Percentiles rank a stretch among this genome's conserved stretches.
Evolutionary conservation across 495 filamentous ascomycete genomes (phyloP).

Genomic region (Podospora bellae-mahoneyi): DNA sequence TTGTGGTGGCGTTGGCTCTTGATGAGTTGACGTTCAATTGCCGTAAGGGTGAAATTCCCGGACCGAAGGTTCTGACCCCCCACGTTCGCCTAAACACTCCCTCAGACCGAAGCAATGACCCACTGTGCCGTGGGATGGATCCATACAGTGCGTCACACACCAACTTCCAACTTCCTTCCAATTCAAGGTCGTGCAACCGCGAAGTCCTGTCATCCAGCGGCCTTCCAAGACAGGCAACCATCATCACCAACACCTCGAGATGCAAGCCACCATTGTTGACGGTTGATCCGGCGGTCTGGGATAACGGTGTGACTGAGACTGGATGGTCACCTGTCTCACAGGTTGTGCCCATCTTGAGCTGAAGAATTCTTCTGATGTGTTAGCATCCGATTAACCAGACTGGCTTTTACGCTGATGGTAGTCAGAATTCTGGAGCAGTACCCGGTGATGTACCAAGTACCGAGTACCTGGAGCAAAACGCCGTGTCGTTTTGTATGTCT

Average conservation of each 20-base stretch:
- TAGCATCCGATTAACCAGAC: not conserved
- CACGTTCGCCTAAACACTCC: not conserved
- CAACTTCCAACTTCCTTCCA: not conserved
- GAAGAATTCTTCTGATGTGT: not conserved
- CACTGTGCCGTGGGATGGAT: not conserved
- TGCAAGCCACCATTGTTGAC: conserved; percentile 6
- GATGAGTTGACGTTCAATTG: not conserved
- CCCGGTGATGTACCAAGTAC: not conserved
- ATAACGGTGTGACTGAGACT: not conserved
- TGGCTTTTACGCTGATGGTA: not conserved
- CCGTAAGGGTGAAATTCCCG: not conserved
- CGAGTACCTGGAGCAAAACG: no score
- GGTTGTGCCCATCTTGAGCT: not conserved
- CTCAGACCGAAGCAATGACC: not conserved
- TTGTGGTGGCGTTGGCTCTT: no score
- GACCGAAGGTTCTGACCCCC: not conserved
- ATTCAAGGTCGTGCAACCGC: not conserved
- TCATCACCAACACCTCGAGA: not conserved
- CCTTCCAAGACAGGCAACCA: conserved; percentile 1
- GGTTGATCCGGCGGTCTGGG: not conserved
- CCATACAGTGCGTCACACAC: not conserved
- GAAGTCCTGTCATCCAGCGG: not conserved
- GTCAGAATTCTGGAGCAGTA: not conserved
- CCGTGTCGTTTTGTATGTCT: no score
- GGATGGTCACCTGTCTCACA: not conserved